Base-by-base conservation (phyloP, 179 eudicot genomes). In the Corrigiola litoralis region DNA sequence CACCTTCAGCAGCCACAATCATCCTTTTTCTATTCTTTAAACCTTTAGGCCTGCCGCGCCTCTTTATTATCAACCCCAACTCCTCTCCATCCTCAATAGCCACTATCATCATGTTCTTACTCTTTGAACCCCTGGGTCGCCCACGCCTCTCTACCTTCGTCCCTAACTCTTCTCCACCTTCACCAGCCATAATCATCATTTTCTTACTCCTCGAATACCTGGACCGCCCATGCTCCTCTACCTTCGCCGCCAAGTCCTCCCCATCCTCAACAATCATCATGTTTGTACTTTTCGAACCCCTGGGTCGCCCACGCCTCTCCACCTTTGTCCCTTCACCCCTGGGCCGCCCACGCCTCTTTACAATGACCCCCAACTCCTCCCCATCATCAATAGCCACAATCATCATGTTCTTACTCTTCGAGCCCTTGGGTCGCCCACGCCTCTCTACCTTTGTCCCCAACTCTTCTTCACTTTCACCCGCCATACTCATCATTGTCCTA, bases 91-190 rank as follows among this genome's bases (percentile, higher is more conserved):
- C n/a, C n/a, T n/a, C n/a, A n/a, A n/a, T n/a, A n/a, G n/a, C n/a
- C n/a, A n/a, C n/a, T 5, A 33, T 34, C 58, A 23, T 59, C 27
- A 45, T 45, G 27, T 59, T 63, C 10, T 25, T 37, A 12, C 21
- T 70, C 13, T 54, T 28, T 1, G 61, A 71, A 21, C 74, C 75
- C 58, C 75, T 70, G 8, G 21, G 32, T 41, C 11, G 38, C 25
- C n/a, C n/a, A n/a, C n/a, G n/a, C n/a, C n/a, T n/a, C n/a, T n/a
- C n/a, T n/a, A n/a, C n/a, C n/a, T n/a, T n/a, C n/a, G n/a, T n/a
- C n/a, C n/a, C n/a, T n/a, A n/a, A n/a, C n/a, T n/a, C n/a, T n/a
- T n/a, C n/a, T n/a, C n/a, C n/a, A n/a, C n/a, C n/a, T n/a, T n/a
- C n/a, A n/a, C n/a, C n/a, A n/a, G n/a, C n/a, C n/a, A n/a, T n/a